Evolutionary conservation across 768 basidiomycete species (phyloP).

Genomic region (Russula compacta): DNA sequence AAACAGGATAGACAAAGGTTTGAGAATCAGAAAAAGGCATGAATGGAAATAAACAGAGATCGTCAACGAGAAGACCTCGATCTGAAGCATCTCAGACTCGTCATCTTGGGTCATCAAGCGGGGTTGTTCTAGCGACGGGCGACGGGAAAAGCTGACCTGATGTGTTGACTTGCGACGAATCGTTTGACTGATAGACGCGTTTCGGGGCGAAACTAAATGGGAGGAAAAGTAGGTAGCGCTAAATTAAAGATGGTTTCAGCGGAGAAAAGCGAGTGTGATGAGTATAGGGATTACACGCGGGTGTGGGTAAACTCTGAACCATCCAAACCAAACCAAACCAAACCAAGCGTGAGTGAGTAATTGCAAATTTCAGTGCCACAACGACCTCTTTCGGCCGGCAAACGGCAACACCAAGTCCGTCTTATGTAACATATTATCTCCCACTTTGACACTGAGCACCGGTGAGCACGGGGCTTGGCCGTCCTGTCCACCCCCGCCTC

Average conservation of each 20-base stretch:
- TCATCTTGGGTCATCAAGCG: conserved; percentile 45
- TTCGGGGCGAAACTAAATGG: not conserved
- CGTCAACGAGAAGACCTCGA: conserved; percentile 49
- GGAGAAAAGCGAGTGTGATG: not conserved
- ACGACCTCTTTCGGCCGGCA: not conserved
- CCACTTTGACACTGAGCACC: not conserved
- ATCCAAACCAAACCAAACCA: not conserved
- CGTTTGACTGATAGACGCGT: conserved; percentile 1
- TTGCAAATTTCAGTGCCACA: not conserved
- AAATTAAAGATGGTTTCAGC: not conserved
- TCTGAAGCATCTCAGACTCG: conserved; percentile 67
- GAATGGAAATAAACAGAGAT: conserved; percentile 72
- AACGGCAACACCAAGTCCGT: not conserved
- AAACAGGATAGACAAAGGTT: conserved; percentile 18
- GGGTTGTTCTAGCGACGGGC: not conserved
- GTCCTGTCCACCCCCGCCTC: not conserved
- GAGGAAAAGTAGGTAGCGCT: not conserved
- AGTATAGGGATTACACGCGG: no score
- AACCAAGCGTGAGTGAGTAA: not conserved
- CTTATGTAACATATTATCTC: not conserved
- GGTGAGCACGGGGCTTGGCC: not conserved
- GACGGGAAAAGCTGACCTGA: not conserved
- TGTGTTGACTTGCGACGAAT: not conserved
- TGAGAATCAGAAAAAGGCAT: conserved; percentile 75
- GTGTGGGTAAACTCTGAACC: not conserved